Conservation (phyloP, 2,329 filamentous ascomycete species). For the Ceratocystis harringtonii region DNA sequence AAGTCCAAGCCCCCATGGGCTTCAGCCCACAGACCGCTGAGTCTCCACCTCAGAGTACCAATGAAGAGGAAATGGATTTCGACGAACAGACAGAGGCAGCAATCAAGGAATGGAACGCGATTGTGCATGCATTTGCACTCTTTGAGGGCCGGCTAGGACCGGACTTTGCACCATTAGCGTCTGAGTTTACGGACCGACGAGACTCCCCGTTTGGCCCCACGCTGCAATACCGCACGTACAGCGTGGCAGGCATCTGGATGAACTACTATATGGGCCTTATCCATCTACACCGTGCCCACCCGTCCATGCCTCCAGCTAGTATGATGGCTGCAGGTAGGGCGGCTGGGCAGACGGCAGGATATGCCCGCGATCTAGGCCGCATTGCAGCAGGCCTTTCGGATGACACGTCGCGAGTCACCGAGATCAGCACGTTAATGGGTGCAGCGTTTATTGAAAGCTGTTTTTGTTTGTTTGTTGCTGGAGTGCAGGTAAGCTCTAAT, state of each 20-base stretch:
- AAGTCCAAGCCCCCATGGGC: constrained; percentile 37
- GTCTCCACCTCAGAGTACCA: constrained; percentile 29
- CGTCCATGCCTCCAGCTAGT: constrained; percentile 77
- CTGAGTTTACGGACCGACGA: constrained; percentile 49
- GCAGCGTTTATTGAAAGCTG: constrained; percentile 70
- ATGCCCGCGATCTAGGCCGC: constrained; percentile 61
- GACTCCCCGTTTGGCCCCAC: constrained; percentile 65
- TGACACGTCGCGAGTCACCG: constrained; percentile 34
- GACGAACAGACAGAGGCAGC: constrained; percentile 54
- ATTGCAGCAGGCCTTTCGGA: constrained; percentile 60
- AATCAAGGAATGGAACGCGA: constrained; percentile 61
- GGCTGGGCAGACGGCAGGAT: constrained; percentile 53
- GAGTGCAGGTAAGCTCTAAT: constrained; percentile 43
- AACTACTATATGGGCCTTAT: constrained; percentile 78
- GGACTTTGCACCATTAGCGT: constrained; percentile 59
- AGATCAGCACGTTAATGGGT: constrained; percentile 62
- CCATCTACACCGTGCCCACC: constrained; percentile 66
- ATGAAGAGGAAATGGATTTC: constrained; percentile 41
- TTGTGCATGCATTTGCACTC: constrained; percentile 53
- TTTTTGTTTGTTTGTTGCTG: constrained; percentile 76
- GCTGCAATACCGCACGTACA: constrained; percentile 68
- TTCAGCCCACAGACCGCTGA: constrained; percentile 37
- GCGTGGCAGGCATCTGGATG: constrained; percentile 77
- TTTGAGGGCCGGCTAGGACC: constrained; percentile 53
- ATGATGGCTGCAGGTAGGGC: constrained; percentile 74